These are phyloP conservation scores for Prunus mira DNA, from an alignment of 306 rosid species.

Conservation along the genomic window DNA sequence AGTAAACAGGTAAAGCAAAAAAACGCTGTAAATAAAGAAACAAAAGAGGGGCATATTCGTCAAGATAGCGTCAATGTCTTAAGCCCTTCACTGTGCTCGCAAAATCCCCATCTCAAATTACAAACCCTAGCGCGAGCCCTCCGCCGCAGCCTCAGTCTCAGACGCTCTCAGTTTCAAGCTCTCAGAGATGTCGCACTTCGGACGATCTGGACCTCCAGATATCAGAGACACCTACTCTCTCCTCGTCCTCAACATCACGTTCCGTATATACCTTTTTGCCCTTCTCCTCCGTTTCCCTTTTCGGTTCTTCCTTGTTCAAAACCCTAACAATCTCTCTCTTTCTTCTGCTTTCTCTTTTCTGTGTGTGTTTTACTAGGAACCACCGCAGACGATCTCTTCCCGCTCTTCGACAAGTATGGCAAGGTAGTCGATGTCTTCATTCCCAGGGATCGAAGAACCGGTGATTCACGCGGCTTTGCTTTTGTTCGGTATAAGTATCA, in stretches of 20 bases:
- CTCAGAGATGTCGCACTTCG: conserved; percentile 65
- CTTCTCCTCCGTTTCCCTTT: not conserved
- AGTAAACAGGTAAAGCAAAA: not conserved
- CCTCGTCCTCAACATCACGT: conserved; percentile 78
- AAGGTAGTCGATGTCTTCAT: conserved; percentile 76
- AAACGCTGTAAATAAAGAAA: not conserved
- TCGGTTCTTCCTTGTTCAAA: not conserved
- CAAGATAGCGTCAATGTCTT: not conserved
- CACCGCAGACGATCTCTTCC: conserved; percentile 71
- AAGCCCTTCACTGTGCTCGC: no score
- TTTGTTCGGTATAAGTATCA: conserved; percentile 73
- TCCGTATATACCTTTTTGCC: conserved; percentile 34
- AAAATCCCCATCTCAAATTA: not conserved
- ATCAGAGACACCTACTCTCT: conserved; percentile 79
- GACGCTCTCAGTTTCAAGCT: not conserved
- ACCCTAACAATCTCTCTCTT: not conserved
- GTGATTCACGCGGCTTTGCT: conserved; percentile 72
- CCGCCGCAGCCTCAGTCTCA: conserved; percentile 13
- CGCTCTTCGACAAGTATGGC: conserved; percentile 72
- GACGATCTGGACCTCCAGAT: conserved; percentile 79
- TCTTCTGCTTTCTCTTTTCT: not conserved
- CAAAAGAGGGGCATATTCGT: conserved; percentile 12
- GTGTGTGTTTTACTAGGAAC: conserved; percentile 36
- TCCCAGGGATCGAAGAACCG: conserved; percentile 73
- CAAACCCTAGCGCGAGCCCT: conserved; percentile 40